These are phyloP conservation scores for Vigna unguiculata DNA, from an alignment of 306 rosid genomes.

Conservation along the genomic window DNA sequence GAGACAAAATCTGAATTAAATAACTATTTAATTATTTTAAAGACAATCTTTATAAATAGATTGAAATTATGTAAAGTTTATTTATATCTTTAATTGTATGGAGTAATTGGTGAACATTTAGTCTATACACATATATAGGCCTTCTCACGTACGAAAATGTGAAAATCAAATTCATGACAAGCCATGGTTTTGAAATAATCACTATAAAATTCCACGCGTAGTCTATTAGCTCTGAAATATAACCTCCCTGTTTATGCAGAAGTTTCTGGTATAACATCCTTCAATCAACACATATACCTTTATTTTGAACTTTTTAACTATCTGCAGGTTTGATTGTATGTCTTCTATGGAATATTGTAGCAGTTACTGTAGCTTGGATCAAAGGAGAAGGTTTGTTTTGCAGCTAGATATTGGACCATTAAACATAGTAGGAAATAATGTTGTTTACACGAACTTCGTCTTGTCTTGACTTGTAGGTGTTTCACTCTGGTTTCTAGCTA, in stretches of 20 bases:
- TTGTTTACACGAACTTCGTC: slow-evolving; percentile 31
- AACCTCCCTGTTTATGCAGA: not conserved
- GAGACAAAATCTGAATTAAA: no score
- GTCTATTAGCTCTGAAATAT: slow-evolving; percentile 4
- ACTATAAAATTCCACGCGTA: not conserved
- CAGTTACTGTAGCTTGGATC: slow-evolving; percentile 73
- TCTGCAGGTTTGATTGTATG: slow-evolving; percentile 73
- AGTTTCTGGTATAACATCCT: slow-evolving; percentile 16
- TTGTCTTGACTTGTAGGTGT: slow-evolving; percentile 55
- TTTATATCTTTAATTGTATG: no score
- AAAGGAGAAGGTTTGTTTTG: slow-evolving; percentile 72
- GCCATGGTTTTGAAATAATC: slow-evolving; percentile 6
- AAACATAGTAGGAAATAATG: slow-evolving; percentile 14
- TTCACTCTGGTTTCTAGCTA: slow-evolving; percentile 72
- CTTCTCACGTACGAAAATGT: not conserved
- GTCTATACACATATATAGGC: not conserved
- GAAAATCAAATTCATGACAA: not conserved
- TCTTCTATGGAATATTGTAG: slow-evolving; percentile 74
- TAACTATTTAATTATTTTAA: no score
- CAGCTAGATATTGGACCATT: slow-evolving; percentile 8
- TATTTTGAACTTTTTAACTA: slow-evolving; percentile 36
- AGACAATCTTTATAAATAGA: no score
- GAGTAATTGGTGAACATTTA: not conserved
- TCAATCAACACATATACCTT: slow-evolving; percentile 22
- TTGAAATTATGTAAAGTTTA: no score